These are phyloP conservation scores for Whalleya microplaca DNA, from an alignment of 2,329 filamentous ascomycete species.

Conservation along the genomic window DNA sequence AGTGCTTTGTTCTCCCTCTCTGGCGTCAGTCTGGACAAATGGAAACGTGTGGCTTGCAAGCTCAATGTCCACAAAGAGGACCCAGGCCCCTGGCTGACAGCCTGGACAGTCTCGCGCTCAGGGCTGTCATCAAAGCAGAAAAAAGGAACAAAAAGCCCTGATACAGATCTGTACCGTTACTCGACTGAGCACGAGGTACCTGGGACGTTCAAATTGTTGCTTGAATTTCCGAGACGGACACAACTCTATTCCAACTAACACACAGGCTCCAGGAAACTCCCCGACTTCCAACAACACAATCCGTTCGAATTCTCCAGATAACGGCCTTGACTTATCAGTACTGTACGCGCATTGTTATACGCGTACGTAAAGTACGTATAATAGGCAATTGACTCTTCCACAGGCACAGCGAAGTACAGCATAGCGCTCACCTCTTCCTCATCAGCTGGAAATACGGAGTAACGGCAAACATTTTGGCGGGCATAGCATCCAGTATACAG, in stretches of 20 bases:
- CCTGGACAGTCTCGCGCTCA: too few species aligned
- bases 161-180: too few species aligned
- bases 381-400: neutral
- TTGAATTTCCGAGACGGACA: neutral
- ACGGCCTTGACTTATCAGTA: neutral
- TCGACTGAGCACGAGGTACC: neutral
- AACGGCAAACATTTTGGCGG: neutral
- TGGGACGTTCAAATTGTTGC: neutral
- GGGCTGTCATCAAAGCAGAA: too few species aligned
- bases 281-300: neutral
- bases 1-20: neutral
- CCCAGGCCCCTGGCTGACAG: too few species aligned
- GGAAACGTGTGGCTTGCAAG: neutral
- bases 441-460: neutral
- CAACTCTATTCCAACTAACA: conserved; percentile 3
- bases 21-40: neutral
- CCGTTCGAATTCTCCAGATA: neutral
- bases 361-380: neutral
- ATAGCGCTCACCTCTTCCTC: neutral
- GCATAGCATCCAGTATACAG: conserved; percentile 10
- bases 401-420: neutral
- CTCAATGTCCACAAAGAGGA: neutral
- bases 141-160: too few species aligned
- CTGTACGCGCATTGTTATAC: neutral
- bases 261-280: neutral